Percentiles rank a stretch among this genome's conserved stretches.
phyloP scores from a whole-genome alignment of 2,329 filamentous ascomycete genomes.

The Fusarium coicis region DNA sequence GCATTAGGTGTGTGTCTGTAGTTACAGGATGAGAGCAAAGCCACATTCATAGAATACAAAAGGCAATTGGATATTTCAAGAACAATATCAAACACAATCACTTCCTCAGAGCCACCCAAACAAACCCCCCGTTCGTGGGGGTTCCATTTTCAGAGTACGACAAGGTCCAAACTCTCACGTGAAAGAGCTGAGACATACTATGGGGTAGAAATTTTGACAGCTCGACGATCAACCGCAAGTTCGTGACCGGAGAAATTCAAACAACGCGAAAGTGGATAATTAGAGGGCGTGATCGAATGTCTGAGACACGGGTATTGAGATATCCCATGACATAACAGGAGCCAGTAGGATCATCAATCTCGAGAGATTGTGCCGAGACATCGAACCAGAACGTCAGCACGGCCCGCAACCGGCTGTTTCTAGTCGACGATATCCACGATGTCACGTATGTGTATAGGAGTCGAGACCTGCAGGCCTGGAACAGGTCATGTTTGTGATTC shows the following conservation, averaged over 20 bases:
- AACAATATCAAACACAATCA: not conserved
- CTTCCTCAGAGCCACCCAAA: not conserved
- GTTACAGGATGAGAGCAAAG: not conserved
- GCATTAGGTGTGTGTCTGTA: no score
- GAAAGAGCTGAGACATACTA: not conserved
- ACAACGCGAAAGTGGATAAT: not conserved
- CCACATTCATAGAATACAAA: not conserved
- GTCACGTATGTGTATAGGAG: not conserved
- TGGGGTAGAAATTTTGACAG: not conserved
- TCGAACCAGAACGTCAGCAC: not conserved
- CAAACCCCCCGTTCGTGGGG: not conserved
- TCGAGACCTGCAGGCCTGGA: not conserved
- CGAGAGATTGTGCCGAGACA: not conserved
- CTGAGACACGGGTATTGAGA: not conserved
- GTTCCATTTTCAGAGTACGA: slow-evolving; percentile 5
- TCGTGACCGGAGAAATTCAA: not conserved
- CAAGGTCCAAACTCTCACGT: not conserved
- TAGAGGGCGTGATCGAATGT: not conserved
- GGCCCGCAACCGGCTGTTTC: not conserved
- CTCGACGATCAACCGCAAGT: not conserved
- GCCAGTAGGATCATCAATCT: not conserved
- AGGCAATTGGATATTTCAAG: not conserved
- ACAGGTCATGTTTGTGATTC: not conserved
- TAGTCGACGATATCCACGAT: not conserved
- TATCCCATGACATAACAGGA: not conserved